Evolutionary conservation across 805 yeast genomes (phyloP), one percentile per base, ranked within the genome.

Genomic region (Babjeviella inositovora): DNA sequence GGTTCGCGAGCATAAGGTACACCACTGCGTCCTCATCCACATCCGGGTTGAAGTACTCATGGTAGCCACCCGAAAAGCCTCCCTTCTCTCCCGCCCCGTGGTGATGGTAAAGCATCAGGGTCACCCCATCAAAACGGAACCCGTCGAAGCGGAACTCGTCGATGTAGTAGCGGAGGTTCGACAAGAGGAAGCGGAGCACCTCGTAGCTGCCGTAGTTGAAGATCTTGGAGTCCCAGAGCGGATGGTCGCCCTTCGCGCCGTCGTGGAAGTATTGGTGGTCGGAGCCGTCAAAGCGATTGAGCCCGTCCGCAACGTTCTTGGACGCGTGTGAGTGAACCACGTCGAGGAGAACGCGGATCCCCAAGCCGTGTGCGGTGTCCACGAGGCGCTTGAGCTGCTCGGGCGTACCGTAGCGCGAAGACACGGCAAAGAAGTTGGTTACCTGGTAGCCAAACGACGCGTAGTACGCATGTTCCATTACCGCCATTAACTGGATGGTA

Each of bases 401-500:
- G 3, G 98, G 97, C 0, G 95, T 70, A 14, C 98, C 98, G 38
- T 60, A 90, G 32, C 98, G 63, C 6, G 96, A 85, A 25, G 90
- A 72, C 13, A 66, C 60, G 2, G 97, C 96, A 45, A 79, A 87
- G 44, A 87, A 90, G 29, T 75, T 79, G 12, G 97, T 85, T 14
- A 87, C 72, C 47, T 87, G 98, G 45, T 87, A 87, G n/a, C 98
- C 98, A 45, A 87, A 87, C 2, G 94, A 81, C 1, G 96, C 98
- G 45, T 87, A 87, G 45, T 87, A 87, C 2, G 98, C 97, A 45
- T 87, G 98, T 49, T 87, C 98, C 98, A 87, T 87, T 20, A 87
- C 65, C 0, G 98, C 96, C 98, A 87, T 87, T 41, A 87, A 59
- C 50, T 87, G 98, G 37, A 87, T 76, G 4, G 93, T 72, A 46